Conservation (phyloP, 2,329 filamentous ascomycete species). For the Tothia fuscella region DNA sequence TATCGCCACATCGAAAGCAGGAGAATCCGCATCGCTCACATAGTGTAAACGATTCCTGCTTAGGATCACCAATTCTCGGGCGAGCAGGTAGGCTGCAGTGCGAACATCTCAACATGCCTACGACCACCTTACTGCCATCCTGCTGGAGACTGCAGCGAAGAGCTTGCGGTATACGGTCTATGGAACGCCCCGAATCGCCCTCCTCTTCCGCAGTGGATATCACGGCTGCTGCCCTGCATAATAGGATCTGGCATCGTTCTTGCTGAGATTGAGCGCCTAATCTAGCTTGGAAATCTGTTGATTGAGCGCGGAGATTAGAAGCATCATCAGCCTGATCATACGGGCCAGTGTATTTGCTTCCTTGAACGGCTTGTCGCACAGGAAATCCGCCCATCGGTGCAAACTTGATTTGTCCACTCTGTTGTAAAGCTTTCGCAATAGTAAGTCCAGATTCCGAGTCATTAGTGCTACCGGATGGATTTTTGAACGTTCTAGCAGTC, state of each 20-base stretch:
- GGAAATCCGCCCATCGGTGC: conserved; percentile 31
- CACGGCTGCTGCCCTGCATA: not conserved
- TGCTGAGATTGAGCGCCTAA: conserved; percentile 13
- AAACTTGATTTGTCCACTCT: conserved; percentile 22
- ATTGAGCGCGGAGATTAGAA: conserved; percentile 18
- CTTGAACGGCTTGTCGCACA: conserved; percentile 33
- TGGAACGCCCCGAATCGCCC: conserved; percentile 28
- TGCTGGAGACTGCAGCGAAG: conserved; percentile 20
- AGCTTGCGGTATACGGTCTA: conserved; percentile 30
- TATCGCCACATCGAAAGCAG: conserved; percentile 29
- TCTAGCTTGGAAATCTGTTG: conserved; percentile 22
- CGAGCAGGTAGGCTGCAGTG: conserved; percentile 23
- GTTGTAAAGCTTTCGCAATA: conserved; percentile 20
- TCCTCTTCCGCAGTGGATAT: conserved; percentile 23
- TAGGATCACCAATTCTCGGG: conserved; percentile 11
- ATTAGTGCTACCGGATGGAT: not conserved
- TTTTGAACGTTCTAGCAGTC: not conserved
- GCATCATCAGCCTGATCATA: conserved; percentile 20
- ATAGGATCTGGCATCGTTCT: not conserved
- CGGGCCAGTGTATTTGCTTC: conserved; percentile 29
- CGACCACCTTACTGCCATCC: conserved; percentile 9
- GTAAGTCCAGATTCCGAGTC: conserved; percentile 18
- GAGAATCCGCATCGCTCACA: conserved; percentile 32
- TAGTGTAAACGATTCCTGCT: conserved; percentile 11
- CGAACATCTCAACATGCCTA: conserved; percentile 23